phyloP scores from a whole-genome alignment of 805 yeast species.

The Ogataea naganishii region DNA sequence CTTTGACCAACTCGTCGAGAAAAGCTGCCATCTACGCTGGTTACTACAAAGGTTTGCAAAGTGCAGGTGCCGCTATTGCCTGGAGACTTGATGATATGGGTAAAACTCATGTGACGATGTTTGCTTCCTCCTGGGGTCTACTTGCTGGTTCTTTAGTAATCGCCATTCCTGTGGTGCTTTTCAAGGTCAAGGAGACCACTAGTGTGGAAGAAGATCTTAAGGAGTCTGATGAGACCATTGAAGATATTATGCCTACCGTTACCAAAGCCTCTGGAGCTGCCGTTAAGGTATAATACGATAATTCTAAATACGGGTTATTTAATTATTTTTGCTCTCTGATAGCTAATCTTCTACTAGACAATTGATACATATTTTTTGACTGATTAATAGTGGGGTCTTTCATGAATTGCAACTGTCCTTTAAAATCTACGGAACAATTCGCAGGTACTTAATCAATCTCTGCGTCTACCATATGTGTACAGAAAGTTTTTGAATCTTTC shows the following conservation, averaged over 20 bases:
- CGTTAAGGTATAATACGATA: no score
- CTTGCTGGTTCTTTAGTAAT: conserved; percentile 37
- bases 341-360: no score
- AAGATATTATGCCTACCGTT: conserved; percentile 9
- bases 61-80: conserved; percentile 54
- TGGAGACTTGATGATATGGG: conserved; percentile 42
- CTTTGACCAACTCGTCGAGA: conserved; percentile 48
- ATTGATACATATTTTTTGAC: no score
- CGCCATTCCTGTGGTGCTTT: conserved; percentile 38
- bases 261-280: no score
- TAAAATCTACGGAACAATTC: no score
- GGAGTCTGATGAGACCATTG: conserved; percentile 9
- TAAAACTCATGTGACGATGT: conserved; percentile 30
- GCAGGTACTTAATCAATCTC: no score
- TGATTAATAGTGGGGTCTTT: no score
- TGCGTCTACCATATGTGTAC: no score
- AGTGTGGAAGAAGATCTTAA: conserved; percentile 16
- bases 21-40: conserved; percentile 50
- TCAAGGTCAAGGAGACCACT: conserved; percentile 36
- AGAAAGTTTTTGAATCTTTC: no score
- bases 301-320: no score
- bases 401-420: no score
- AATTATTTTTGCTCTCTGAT: no score
- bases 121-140: conserved; percentile 45
- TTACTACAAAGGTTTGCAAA: conserved; percentile 54